These are phyloP conservation scores for Lachnum nothofagi DNA, from an alignment of 2,329 filamentous ascomycete genomes.

Conservation along the genomic window DNA sequence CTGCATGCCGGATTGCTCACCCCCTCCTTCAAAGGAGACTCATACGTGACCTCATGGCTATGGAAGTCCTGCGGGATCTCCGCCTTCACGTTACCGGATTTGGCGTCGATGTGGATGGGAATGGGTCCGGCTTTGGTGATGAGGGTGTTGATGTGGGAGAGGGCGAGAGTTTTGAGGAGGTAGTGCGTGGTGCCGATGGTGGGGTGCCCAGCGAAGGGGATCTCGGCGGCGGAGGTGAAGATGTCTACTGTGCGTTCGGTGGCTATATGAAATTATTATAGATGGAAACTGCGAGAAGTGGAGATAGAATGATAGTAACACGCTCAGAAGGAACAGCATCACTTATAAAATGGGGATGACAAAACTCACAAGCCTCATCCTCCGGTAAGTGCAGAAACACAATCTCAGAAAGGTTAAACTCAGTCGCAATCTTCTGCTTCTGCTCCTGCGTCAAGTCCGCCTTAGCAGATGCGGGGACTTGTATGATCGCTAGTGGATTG, in stretches of 20 bases:
- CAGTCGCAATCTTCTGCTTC: constrained; percentile 55
- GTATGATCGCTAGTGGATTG: constrained; percentile 57
- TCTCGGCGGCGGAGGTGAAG: constrained; percentile 49
- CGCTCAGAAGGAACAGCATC: too few relatives aligned
- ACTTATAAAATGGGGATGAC: too few relatives aligned
- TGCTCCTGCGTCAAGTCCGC: constrained; percentile 43
- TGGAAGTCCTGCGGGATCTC: constrained; percentile 64
- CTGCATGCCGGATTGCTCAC: constrained; percentile 46
- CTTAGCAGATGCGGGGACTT: constrained; percentile 40
- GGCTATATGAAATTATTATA: too few relatives aligned
- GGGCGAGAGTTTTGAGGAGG: constrained; percentile 34
- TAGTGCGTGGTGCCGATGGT: constrained; percentile 52
- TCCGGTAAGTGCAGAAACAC: constrained; percentile 50
- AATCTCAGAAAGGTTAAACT: constrained; percentile 62
- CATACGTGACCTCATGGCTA: constrained; percentile 41
- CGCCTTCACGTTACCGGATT: constrained; percentile 51
- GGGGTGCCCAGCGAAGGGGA: constrained; percentile 60
- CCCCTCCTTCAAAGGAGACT: constrained; percentile 32
- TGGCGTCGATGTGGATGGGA: constrained; percentile 34
- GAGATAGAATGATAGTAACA: too few relatives aligned
- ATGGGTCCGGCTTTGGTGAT: constrained; percentile 55
- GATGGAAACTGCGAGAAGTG: too few relatives aligned
- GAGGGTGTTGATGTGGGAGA: constrained; percentile 32
- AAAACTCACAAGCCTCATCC: constrained; percentile 30
- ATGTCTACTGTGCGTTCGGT: constrained; percentile 50